Evolutionary conservation across 148 eudicot genomes (phyloP).

Genomic region (Arbutus unedo): DNA sequence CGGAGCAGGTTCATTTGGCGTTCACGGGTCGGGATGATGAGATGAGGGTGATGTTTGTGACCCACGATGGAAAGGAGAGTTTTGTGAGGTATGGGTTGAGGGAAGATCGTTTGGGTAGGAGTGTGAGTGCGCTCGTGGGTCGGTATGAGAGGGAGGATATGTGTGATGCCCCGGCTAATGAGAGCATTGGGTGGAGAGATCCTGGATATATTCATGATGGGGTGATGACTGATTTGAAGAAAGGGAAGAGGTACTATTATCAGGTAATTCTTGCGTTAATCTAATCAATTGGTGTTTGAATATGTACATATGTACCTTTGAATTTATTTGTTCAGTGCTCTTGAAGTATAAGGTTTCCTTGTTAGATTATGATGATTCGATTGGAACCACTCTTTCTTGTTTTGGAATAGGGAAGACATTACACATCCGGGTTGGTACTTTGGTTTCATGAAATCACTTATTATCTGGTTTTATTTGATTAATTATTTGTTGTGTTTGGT

Average conservation of each 20-base stretch:
- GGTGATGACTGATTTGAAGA: conserved; percentile 56
- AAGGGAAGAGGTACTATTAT: conserved; percentile 68
- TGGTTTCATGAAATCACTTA: not conserved
- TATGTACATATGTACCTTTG: not conserved
- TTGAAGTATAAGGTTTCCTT: not conserved
- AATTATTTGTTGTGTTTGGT: not conserved
- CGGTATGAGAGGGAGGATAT: conserved; percentile 80
- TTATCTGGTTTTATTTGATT: not conserved
- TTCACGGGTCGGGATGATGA: conserved; percentile 58
- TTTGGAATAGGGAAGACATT: not conserved
- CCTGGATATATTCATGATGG: conserved; percentile 90
- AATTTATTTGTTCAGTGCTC: not conserved
- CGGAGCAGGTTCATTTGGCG: conserved; percentile 84
- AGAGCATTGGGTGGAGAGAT: conserved; percentile 91
- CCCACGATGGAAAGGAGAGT: conserved; percentile 54
- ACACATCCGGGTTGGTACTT: not conserved
- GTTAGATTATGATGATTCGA: not conserved
- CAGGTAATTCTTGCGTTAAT: conserved; percentile 40
- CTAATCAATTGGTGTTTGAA: not conserved
- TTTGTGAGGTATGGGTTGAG: conserved; percentile 65
- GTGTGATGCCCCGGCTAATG: conserved; percentile 90
- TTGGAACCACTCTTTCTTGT: not conserved
- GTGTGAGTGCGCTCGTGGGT: conserved; percentile 36
- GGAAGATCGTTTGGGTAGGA: conserved; percentile 26
- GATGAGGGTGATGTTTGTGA: conserved; percentile 86